A percentile compares a stretch with the other conserved stretches of the same genome.
Evolutionary conservation across 768 basidiomycete species (phyloP).

Genomic region (Termitomyces sp.): DNA sequence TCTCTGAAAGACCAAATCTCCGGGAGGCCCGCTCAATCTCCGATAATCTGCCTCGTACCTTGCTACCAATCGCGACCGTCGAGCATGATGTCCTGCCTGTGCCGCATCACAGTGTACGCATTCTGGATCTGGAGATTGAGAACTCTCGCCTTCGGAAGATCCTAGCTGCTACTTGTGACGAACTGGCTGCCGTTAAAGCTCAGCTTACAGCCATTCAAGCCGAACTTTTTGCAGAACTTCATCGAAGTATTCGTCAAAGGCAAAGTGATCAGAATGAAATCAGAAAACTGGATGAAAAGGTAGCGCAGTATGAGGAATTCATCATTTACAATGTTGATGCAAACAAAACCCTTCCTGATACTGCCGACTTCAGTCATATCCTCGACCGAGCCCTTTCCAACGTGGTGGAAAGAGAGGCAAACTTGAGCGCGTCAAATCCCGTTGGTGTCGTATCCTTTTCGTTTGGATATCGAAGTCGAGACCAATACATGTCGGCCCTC

Average conservation of each 20-base stretch:
- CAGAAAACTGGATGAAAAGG: constrained; percentile 2
- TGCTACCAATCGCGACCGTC: constrained; percentile 9
- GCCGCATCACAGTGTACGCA: constrained; percentile 7
- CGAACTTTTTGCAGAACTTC: constrained; percentile 14
- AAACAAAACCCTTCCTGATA: not conserved
- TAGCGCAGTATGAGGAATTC: constrained; percentile 7
- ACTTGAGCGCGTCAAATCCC: not conserved
- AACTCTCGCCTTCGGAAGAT: constrained; percentile 5
- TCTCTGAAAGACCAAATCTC: constrained; percentile 14
- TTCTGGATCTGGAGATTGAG: constrained; percentile 11
- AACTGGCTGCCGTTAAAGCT: constrained; percentile 3
- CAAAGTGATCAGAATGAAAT: constrained; percentile 7
- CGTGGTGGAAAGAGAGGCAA: constrained; percentile 3
- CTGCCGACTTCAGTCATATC: not conserved
- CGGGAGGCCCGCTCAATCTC: constrained; percentile 3
- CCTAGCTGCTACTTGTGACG: not conserved
- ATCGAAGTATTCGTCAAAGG: constrained; percentile 8
- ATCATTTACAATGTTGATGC: constrained; percentile 1
- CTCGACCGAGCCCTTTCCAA: constrained; percentile 10
- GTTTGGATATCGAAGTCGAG: constrained; percentile 28
- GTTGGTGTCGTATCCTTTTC: constrained; percentile 9
- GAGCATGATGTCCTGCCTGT: not conserved
- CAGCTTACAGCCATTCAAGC: constrained; percentile 12
- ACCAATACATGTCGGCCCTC: constrained; percentile 42
- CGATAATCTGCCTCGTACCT: constrained; percentile 14